Evolutionary conservation across 2,329 filamentous ascomycete genomes (phyloP), one percentile per base, ranked within the genome.

Genomic region (Calonectria fujianensis): DNA sequence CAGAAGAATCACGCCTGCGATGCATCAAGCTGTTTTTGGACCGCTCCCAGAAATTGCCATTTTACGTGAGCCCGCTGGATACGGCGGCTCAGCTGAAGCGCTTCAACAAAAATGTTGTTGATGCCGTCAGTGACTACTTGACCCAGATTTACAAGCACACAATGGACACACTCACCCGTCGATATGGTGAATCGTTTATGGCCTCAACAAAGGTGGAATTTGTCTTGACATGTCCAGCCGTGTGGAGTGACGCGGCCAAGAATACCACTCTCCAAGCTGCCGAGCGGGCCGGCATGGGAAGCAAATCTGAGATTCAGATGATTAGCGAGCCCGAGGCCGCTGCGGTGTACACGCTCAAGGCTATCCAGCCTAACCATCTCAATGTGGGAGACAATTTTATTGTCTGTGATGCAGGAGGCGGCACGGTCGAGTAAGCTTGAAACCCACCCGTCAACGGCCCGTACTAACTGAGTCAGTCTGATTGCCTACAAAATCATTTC

Each of bases 11-110:
- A 59, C 91, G 94, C 27, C 89, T 96, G 35, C 92, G 94, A 14
- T 96, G 94, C 83, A 95, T 96, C 87, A 96, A 96, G 87, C 90
- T 96, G 31, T 96, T 96, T 81, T 92, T 96, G 45, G 94, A 96
- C 83, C 91, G 94, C 29, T 93, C 93, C 54, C 94, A 96, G 84
- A 95, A 95, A 84, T 89, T 96, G 31, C 94, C 94, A 10, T 94
- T 95, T 78, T 96, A 96, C 78, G 93, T 96, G 75, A 94, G 93
- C 79, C 93, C 93, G 10, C 89, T 95, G 31, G 94, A 96, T 83
- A 96, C 94, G 63, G 93, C 93, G 0, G 93, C 93, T 0, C 93
- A 95, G 83, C 89, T 96, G n/a, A 92, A 93, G 82, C 91, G 91
- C 76, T 93, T 91, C 84, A 91, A 93, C 84, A 95, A 95, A 84